Evolutionary conservation across 345 rosid genomes (phyloP).

Genomic region (Eucalyptus pauciflora): DNA sequence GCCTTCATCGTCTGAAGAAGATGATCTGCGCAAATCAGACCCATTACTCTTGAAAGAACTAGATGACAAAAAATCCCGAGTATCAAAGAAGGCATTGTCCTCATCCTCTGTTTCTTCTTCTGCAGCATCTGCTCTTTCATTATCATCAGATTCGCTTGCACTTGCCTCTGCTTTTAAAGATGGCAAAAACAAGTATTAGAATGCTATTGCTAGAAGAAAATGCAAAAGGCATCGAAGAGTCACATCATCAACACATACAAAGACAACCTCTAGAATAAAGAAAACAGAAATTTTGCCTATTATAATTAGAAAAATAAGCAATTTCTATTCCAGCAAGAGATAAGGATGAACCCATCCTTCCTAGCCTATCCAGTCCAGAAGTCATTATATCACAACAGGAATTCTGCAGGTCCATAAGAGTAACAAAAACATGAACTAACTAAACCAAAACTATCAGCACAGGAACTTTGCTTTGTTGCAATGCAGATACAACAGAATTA

Average conservation of each 20-base stretch:
- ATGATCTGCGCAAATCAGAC: slow-evolving; percentile 66
- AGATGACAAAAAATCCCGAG: slow-evolving; percentile 87
- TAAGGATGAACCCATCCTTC: neutral
- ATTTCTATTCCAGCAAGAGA: neutral
- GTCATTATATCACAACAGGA: neutral
- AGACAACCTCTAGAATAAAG: neutral
- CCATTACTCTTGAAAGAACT: slow-evolving; percentile 83
- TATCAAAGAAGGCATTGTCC: slow-evolving; percentile 80
- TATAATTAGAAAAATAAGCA: neutral
- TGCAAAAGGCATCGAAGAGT: neutral
- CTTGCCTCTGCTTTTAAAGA: slow-evolving; percentile 46
- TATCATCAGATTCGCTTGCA: slow-evolving; percentile 71
- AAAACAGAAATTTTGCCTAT: neutral
- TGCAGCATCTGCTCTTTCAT: slow-evolving; percentile 71
- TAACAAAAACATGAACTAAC: neutral
- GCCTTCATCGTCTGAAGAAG: slow-evolving; percentile 73
- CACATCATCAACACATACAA: neutral
- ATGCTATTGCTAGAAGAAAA: neutral
- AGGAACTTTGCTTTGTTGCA: neutral
- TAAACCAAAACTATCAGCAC: neutral
- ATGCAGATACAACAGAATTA: neutral
- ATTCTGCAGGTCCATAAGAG: neutral
- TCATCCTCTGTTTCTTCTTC: slow-evolving; percentile 97
- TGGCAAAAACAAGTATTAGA: neutral
- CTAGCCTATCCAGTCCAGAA: neutral